Evolutionary conservation across 805 yeast species (phyloP), one percentile per base, ranked within the genome.

Genomic region (Cyberlindnera veronae): DNA sequence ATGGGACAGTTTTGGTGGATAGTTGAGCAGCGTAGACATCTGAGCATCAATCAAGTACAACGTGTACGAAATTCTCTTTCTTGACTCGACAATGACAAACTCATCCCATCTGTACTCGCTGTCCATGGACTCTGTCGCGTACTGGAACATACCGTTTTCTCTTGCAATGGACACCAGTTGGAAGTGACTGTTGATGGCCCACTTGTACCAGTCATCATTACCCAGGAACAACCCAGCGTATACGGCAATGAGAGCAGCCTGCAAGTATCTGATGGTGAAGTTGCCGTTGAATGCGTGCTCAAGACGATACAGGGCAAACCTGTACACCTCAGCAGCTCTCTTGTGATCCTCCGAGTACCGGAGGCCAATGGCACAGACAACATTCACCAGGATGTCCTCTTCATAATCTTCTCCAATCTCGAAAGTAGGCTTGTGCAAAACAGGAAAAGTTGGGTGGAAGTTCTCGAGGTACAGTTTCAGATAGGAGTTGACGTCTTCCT

Each of bases 131-230:
- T 18, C 23, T 12, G 33, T 18, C 6, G 20, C 21, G 24, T 17
- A 17, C 17, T 33, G 36, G 22, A 33, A 33, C 36, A 33, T 33
- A 18, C 29, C 29, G 13, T 23, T 33, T 14, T 33, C 36, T 15
- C 36, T 23, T 17, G 36, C 36, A 33, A 33, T 33, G n/a, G 29
- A 33, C 15, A 33, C 29, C 15, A 33, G 36, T 13, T 33, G 36
- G 15, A 33, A 33, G 24, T 33, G 36, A 23, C 36, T 33, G 20
- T 33, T 33, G 12, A 33, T 24, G 15, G 36, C 28, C 36, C 36
- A 33, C 24, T 33, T 23, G 21, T 33, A 24, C 36, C 36, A 33
- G 11, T 33, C 36, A 17, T 33, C 29, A 15, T 14, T 33, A 16
- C 36, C 36, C 14, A 23, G 5, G 22, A 33, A 33, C n/a, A 33